Percentiles rank a stretch among this genome's conserved stretches.
Evolutionary conservation across 1,139 yeast species (phyloP).

Genomic region (Candida glucosophila): DNA sequence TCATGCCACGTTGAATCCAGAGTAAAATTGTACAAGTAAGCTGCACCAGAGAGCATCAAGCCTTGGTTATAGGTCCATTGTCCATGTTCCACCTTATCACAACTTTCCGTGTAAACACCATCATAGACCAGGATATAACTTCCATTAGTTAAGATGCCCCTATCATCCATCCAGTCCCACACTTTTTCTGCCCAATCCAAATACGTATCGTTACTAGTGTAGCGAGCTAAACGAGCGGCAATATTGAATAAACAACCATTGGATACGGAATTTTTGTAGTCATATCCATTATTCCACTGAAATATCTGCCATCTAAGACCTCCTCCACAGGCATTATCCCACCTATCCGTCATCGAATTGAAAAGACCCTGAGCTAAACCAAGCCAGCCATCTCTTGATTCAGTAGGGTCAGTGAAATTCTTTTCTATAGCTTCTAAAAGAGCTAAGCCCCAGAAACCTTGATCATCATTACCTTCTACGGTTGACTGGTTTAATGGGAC

Average conservation of each 20-base stretch:
- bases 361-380: slow-evolving; percentile 72
- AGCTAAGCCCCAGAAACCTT: slow-evolving; percentile 84
- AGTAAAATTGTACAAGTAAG: slow-evolving; percentile 72
- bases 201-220: slow-evolving; percentile 66
- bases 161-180: slow-evolving; percentile 74
- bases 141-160: slow-evolving; percentile 42
- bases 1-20: slow-evolving; percentile 58
- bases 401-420: slow-evolving; percentile 57
- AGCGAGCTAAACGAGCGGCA: slow-evolving; percentile 82
- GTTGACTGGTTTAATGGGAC: slow-evolving; percentile 69
- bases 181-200: slow-evolving; percentile 72
- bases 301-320: slow-evolving; percentile 97
- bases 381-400: slow-evolving; percentile 46
- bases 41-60: slow-evolving; percentile 69
- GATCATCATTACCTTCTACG: slow-evolving; percentile 89
- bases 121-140: slow-evolving; percentile 56
- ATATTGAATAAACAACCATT: slow-evolving; percentile 86
- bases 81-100: slow-evolving; percentile 47
- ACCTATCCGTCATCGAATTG: slow-evolving; percentile 81
- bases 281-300: slow-evolving; percentile 90
- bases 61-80: slow-evolving; percentile 93
- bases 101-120: slow-evolving; percentile 62
- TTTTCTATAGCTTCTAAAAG: slow-evolving; percentile 79
- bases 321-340: slow-evolving; percentile 69
- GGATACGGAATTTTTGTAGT: slow-evolving; percentile 83